Percentiles rank a stretch among this genome's conserved stretches.
phyloP scores from a whole-genome alignment of 2,329 filamentous ascomycete species.

The Conoideocrella luteorostrata region DNA sequence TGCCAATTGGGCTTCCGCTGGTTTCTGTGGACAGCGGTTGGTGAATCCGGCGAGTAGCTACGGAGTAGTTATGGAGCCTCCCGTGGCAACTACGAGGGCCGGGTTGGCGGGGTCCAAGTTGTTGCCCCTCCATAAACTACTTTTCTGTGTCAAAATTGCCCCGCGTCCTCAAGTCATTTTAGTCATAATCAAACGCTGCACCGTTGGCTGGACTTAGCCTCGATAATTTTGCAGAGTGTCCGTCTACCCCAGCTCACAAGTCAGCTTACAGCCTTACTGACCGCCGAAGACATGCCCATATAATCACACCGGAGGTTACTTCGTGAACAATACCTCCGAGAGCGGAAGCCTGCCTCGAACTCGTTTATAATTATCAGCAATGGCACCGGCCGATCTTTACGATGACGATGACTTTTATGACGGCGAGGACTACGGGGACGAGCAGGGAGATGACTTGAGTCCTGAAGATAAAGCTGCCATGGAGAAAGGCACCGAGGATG shows the following conservation, averaged over 20 bases:
- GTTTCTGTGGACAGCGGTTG: neutral
- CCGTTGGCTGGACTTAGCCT: too few species aligned
- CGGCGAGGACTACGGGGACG: constrained; percentile 40
- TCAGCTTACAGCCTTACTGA: neutral
- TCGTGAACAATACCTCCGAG: neutral
- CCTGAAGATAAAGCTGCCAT: constrained; percentile 46
- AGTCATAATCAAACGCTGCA: too few species aligned
- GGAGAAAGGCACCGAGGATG: constrained; percentile 58
- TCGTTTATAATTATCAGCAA: constrained; percentile 1
- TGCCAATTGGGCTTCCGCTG: neutral
- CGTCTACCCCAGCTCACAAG: too few species aligned
- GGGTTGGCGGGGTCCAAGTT: neutral
- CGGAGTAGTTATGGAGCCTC: neutral
- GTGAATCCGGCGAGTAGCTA: neutral
- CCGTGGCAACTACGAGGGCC: too few species aligned
- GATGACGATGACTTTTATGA: constrained; percentile 42
- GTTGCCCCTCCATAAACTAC: neutral
- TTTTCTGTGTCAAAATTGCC: neutral
- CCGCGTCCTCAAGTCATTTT: constrained; percentile 1
- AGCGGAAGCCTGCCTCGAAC: neutral
- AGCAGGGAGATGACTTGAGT: constrained; percentile 40
- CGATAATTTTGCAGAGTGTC: too few species aligned
- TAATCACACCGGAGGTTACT: too few species aligned
- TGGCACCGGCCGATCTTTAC: constrained; percentile 31
- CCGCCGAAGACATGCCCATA: neutral